Base-by-base conservation (phyloP, 78 protist genomes). In the Andalucia godoyi region DNA sequence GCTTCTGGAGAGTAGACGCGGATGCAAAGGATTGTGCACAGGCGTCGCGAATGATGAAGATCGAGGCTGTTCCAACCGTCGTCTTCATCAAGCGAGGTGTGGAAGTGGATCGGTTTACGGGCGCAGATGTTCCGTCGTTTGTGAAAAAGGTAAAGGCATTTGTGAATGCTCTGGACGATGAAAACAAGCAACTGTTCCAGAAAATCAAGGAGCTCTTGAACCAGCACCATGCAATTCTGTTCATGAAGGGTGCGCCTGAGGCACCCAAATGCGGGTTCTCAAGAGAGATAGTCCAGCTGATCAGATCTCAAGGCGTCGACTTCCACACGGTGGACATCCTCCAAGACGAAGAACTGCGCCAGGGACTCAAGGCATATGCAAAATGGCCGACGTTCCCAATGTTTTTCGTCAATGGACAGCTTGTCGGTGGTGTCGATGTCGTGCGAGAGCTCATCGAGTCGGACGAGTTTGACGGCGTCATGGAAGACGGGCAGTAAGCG, bases 361-460 rank as follows among this genome's bases (percentile, higher is more conserved):
- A 74, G 23, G 79, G 70, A 27, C 10, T 82, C 45, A 74, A 76
- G 72, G 34, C 2, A 13, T 76, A 37, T 69, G 38, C 60, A 30
- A 43, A 78, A 38, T 84, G 89, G 87, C 76, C 81, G 23, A 82
- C 87, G 21, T 70, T 32, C 49, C 87, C 87, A 15, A 81, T 76
- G 65, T 40, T 82, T 39, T 82, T 76, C 52, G 74, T 70, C 6
- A 13, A 82, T 4, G 87, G 87, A 5, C 57, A 76, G 49, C 55
- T 82, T 38, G 45, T 82, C 12, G 87, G 87, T 0, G 79, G 85
- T 15, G 25, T 18, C 8, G 79, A 73, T 50, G 64, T 73, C 58
- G 4, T 52, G 37, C 30, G 2, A n/a, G 65, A 73, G 37, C 5
- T 73, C 54, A 27, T 47, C 42, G 74, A 73, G 18, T 9, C 12